These are phyloP conservation scores for Gaeumannomyces sp. DNA, from an alignment of 2,329 filamentous ascomycete genomes.

Conservation along the genomic window DNA sequence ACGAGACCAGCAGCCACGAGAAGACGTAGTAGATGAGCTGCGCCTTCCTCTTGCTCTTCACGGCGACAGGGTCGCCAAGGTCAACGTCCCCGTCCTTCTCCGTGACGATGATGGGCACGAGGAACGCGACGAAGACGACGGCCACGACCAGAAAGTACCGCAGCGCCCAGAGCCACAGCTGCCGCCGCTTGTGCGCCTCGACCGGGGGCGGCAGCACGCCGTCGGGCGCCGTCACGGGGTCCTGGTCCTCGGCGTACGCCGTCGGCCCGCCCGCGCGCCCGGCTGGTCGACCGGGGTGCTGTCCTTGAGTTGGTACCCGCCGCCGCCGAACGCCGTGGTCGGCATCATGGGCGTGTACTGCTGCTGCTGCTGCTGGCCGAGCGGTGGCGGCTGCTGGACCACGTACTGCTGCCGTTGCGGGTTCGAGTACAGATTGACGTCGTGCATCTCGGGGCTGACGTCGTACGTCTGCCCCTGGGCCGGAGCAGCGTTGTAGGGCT, in stretches of 20 bases:
- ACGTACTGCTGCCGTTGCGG: slow-evolving; percentile 1
- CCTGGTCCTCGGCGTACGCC: not conserved
- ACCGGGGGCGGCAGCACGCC: slow-evolving; percentile 3
- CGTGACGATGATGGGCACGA: slow-evolving; percentile 17
- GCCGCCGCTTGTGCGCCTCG: slow-evolving; percentile 5
- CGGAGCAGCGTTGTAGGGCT: not conserved
- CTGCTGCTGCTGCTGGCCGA: slow-evolving; percentile 1
- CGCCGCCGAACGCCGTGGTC: slow-evolving; percentile 2
- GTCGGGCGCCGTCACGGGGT: slow-evolving; percentile 4
- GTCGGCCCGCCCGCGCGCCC: not conserved
- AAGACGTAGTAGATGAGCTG: slow-evolving; percentile 20
- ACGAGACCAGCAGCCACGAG: slow-evolving; percentile 17
- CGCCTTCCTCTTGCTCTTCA: slow-evolving; percentile 13
- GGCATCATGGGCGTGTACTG: slow-evolving; percentile 7
- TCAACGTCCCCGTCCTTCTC: slow-evolving; percentile 14
- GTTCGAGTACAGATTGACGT: not conserved
- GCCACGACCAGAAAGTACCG: slow-evolving; percentile 16
- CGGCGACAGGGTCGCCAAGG: slow-evolving; percentile 10
- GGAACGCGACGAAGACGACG: slow-evolving; percentile 15
- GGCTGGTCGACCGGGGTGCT: not conserved
- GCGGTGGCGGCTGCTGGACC: not conserved
- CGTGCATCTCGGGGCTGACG: not conserved
- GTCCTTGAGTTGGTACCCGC: slow-evolving; percentile 3
- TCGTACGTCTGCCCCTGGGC: not conserved
- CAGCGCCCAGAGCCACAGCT: slow-evolving; percentile 14